Percentiles rank a stretch among this genome's conserved stretches.
Conservation (phyloP, 2,329 filamentous ascomycete genomes). For the Colletotrichum tabaci region DNA sequence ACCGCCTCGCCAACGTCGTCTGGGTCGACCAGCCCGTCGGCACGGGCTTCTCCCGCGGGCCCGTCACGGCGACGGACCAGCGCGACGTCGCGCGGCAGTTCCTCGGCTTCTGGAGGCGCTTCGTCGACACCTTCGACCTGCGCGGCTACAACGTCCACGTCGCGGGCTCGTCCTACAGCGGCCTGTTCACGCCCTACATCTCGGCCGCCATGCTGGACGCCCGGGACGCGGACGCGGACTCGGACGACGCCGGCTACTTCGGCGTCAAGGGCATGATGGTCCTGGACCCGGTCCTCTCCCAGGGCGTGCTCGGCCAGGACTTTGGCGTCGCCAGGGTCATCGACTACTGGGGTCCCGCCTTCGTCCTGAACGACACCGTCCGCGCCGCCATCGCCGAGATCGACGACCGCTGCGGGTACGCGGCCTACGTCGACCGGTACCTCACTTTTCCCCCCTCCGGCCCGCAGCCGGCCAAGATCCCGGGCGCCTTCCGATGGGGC, state of each 20-base stretch:
- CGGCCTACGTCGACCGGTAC: constrained; percentile 70
- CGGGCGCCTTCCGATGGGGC: constrained; percentile 57
- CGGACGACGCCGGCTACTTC: constrained; percentile 74
- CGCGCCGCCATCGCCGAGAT: constrained; percentile 65
- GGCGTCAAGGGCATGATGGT: constrained; percentile 79
- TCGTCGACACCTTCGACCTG: constrained; percentile 77
- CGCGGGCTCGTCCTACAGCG: constrained; percentile 80
- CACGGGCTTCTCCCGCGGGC: constrained; percentile 79
- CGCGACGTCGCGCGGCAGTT: constrained; percentile 79
- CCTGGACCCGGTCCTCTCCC: constrained; percentile 78
- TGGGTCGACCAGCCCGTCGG: constrained; percentile 80
- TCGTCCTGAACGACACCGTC: constrained; percentile 75
- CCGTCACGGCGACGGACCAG: constrained; percentile 75
- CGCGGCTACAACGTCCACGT: constrained; percentile 80
- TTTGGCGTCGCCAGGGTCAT: constrained; percentile 71
- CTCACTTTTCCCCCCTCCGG: constrained; percentile 78
- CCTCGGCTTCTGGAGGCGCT: constrained; percentile 85
- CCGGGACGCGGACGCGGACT: no score
- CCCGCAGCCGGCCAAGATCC: constrained; percentile 65
- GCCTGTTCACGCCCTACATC: constrained; percentile 79
- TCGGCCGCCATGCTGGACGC: constrained; percentile 79
- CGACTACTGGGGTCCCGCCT: constrained; percentile 70
- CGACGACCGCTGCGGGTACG: constrained; percentile 73
- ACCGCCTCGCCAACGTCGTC: constrained; percentile 81
- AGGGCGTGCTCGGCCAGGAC: constrained; percentile 59